These are phyloP conservation scores for Papiliotrema flavescens DNA, from an alignment of 1,284 basidiomycete genomes.

Conservation along the genomic window DNA sequence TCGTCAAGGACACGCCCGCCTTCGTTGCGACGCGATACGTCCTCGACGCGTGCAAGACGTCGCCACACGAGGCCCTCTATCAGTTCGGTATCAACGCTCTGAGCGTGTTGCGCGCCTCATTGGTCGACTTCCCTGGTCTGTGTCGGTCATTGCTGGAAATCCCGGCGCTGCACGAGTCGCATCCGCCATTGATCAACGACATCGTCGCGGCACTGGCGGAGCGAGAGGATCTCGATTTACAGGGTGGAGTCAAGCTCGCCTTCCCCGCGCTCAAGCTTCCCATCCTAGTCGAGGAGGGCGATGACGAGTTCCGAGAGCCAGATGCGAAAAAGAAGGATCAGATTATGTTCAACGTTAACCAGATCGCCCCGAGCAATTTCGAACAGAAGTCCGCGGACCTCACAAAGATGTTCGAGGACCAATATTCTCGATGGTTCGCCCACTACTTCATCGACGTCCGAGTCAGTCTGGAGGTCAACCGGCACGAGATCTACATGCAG, in stretches of 20 bases:
- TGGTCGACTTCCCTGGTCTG: constrained; percentile 90
- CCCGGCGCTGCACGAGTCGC: constrained; percentile 78
- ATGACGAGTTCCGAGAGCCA: constrained; percentile 62
- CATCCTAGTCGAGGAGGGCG: constrained; percentile 50
- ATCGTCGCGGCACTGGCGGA: constrained; percentile 65
- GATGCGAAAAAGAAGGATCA: constrained; percentile 87
- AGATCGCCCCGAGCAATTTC: constrained; percentile 91
- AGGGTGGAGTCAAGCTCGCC: constrained; percentile 53
- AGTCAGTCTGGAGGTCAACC: constrained; percentile 94
- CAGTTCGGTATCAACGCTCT: constrained; percentile 94
- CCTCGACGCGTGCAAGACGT: constrained; percentile 84
- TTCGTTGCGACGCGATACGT: constrained; percentile 97
- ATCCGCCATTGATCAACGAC: constrained; percentile 75
- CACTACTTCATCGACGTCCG: constrained; percentile 96
- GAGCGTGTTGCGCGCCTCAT: constrained; percentile 76
- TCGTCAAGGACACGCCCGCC: constrained; percentile 92
- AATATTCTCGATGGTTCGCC: constrained; percentile 91
- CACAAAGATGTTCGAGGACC: constrained; percentile 71
- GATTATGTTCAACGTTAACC: constrained; percentile 97
- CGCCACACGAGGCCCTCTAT: constrained; percentile 82
- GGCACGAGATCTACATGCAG: constrained; percentile 90
- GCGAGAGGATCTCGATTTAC: constrained; percentile 44
- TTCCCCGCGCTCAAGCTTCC: constrained; percentile 50
- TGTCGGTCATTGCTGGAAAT: constrained; percentile 86
- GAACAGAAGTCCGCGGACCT: constrained; percentile 82